Evolutionary conservation across 2,329 filamentous ascomycete species (phyloP).

Genomic region (Exophiala sideris): DNA sequence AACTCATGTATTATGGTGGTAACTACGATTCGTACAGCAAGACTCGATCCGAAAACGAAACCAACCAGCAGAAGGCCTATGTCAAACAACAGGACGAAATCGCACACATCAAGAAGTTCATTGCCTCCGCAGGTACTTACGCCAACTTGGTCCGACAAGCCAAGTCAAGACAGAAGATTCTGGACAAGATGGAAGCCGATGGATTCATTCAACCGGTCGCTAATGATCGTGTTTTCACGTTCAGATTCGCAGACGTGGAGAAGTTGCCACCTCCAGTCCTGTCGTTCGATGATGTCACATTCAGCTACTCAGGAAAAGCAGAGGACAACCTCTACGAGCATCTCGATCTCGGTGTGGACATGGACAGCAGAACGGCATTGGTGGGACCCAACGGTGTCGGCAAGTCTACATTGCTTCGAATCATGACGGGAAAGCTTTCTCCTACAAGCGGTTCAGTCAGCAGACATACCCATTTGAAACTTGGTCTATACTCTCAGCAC

Average conservation of each 20-base stretch:
- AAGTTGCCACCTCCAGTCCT: slow-evolving; percentile 98
- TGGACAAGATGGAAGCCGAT: slow-evolving; percentile 99
- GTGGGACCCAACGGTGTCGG: slow-evolving; percentile 99
- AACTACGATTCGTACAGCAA: slow-evolving; percentile 99
- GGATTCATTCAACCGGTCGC: slow-evolving; percentile 92
- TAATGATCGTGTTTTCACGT: slow-evolving; percentile 85
- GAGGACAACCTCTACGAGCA: slow-evolving; percentile 94
- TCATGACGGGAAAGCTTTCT: slow-evolving; percentile 94
- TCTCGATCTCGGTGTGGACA: slow-evolving; percentile 97
- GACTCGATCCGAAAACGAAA: slow-evolving; percentile 89
- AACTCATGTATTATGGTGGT: slow-evolving; percentile 96
- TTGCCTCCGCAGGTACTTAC: slow-evolving; percentile 98
- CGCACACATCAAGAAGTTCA: slow-evolving; percentile 99
- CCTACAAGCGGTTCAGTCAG: slow-evolving; percentile 76
- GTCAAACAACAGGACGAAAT: slow-evolving; percentile 99
- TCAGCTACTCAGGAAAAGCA: slow-evolving; percentile 88
- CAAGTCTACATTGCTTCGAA: slow-evolving; percentile 90
- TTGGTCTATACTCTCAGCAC: slow-evolving; percentile 97
- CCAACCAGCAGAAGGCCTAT: slow-evolving; percentile 99
- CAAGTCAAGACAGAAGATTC: slow-evolving; percentile 98
- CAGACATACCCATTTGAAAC: slow-evolving; percentile 96
- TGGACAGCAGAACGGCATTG: slow-evolving; percentile 96
- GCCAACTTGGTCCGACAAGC: slow-evolving; percentile 98
- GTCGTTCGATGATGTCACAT: slow-evolving; percentile 94
- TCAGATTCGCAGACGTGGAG: slow-evolving; percentile 97